Evolutionary conservation across 768 basidiomycete genomes (phyloP).

Genomic region (Suillus tomentosus): DNA sequence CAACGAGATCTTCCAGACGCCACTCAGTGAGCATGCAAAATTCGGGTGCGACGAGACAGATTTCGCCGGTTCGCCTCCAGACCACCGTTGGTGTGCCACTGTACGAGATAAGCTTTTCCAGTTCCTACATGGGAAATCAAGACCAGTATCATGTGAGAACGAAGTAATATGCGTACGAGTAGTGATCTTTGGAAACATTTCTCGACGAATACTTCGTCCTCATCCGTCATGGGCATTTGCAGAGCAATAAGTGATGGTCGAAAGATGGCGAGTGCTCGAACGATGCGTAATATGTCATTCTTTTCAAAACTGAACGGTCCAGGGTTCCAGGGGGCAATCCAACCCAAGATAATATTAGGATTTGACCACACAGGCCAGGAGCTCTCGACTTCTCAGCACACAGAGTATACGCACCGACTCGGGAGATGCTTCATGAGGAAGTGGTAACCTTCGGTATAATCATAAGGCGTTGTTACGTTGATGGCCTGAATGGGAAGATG

Average conservation of each 20-base stretch:
- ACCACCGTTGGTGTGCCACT: slow-evolving; percentile 97
- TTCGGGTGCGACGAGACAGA: slow-evolving; percentile 94
- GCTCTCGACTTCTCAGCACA: slow-evolving; percentile 35
- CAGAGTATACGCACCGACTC: slow-evolving; percentile 61
- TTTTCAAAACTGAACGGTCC: slow-evolving; percentile 78
- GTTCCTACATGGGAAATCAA: slow-evolving; percentile 57
- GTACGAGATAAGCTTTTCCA: slow-evolving; percentile 95
- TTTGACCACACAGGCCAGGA: slow-evolving; percentile 44
- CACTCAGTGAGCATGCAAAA: slow-evolving; percentile 94
- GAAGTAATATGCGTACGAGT: slow-evolving; percentile 53
- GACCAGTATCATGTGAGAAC: background rate
- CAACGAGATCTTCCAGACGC: slow-evolving; percentile 79
- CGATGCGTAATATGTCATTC: slow-evolving; percentile 92
- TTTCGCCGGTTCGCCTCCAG: slow-evolving; percentile 98
- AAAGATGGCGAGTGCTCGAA: slow-evolving; percentile 92
- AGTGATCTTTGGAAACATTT: slow-evolving; percentile 93
- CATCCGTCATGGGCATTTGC: slow-evolving; percentile 95
- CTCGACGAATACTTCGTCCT: slow-evolving; percentile 96
- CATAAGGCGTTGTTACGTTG: slow-evolving; percentile 73
- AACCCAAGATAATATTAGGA: slow-evolving; percentile 40
- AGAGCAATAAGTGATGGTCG: slow-evolving; percentile 96
- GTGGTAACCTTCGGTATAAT: slow-evolving; percentile 96
- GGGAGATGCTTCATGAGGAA: slow-evolving; percentile 94
- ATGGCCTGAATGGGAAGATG: slow-evolving; percentile 60
- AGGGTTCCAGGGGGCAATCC: slow-evolving; percentile 31